Base-by-base conservation (phyloP, 2,329 filamentous ascomycete species). In the Fusarium incarnatum region DNA sequence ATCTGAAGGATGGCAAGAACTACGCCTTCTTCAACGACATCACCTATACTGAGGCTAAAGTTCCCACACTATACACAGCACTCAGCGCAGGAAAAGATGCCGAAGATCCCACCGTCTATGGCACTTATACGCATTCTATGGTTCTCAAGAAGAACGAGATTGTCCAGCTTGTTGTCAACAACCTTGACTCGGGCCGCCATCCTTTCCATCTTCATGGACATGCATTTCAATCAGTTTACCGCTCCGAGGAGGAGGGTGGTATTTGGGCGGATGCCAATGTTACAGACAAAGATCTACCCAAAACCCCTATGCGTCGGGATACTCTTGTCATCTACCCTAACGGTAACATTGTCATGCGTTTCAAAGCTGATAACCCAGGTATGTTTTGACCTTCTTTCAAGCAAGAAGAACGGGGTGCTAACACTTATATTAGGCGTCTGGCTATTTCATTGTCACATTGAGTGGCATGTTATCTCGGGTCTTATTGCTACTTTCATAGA, bases 161-260 rank as follows among this genome's bases (percentile, higher is more conserved):
- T 20, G 87, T 94, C 34, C 89, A 94, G 76, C 86, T 95, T 53
- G 80, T 93, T 32, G 82, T 95, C 34, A 93, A 94, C 82, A 95
- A 94, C 77, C 84, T 89, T 52, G 92, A 95, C 74, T 77, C 85
- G 63, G 82, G 92, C 45, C 90, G 88, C 20, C 92, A 94, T 74
- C 93, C 88, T 16, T 94, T 94, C 83, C 92, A 93, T 76, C 79
- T 97, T 3, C 94, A 96, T 81, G 92, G 92, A 3, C 91, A 94
- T 77, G 83, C 87, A 67, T 94, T 94, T 82, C 92, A 93, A 80
- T 83, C 90, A 9, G 78, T 93, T 40, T 84, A 87, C 68, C 89
- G 91, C 37, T 87, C 86, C 2, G 80, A 78, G 0, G 88, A 90
- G 45, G 84, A 89, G 6, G 85, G 81, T 1, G 88, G 89, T 23